A percentile compares a stretch with the other conserved stretches of the same genome.
These are phyloP conservation scores for Dictyostelium purpureum DNA, from an alignment of 78 protist species.

Conservation along the genomic window DNA sequence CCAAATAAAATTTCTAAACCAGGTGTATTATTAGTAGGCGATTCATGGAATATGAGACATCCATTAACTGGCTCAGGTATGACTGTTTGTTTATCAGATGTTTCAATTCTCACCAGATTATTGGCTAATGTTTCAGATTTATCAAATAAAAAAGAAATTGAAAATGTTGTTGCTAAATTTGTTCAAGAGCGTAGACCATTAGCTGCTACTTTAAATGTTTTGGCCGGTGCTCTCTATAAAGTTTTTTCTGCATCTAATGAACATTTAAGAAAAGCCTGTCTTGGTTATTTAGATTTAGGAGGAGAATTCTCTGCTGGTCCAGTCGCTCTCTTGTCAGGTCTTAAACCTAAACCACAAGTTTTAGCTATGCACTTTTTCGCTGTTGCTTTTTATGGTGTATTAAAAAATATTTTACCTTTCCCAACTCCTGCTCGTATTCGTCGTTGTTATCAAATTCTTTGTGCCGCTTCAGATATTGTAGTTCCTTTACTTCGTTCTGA, in stretches of 20 bases:
- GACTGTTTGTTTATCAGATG: slow-evolving; percentile 87
- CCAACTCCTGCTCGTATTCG: slow-evolving; percentile 67
- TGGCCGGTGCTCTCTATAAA: slow-evolving; percentile 64
- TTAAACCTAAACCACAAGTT: slow-evolving; percentile 43
- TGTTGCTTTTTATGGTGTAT: slow-evolving; percentile 65
- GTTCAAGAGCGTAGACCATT: slow-evolving; percentile 20
- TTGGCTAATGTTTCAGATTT: background rate
- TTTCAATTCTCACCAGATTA: background rate
- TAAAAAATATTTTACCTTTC: slow-evolving; percentile 51
- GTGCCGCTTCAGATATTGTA: slow-evolving; percentile 69
- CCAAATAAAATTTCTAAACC: slow-evolving; percentile 19
- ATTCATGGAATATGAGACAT: slow-evolving; percentile 89
- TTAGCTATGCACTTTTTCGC: slow-evolving; percentile 77
- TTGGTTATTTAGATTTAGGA: slow-evolving; percentile 77
- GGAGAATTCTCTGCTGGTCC: slow-evolving; percentile 86
- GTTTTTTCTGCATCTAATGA: slow-evolving; percentile 66
- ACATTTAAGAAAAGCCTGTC: slow-evolving; percentile 79
- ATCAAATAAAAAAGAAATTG: background rate
- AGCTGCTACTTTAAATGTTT: slow-evolving; percentile 69
- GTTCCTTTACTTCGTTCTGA: slow-evolving; percentile 57
- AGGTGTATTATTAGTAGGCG: slow-evolving; percentile 83
- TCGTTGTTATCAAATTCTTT: slow-evolving; percentile 27
- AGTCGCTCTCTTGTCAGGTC: slow-evolving; percentile 65
- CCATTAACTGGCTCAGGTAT: slow-evolving; percentile 91
- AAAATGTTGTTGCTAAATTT: background rate